These are phyloP conservation scores for Globisporangium orthogonon DNA, from an alignment of 352 stramenopile species.

Conservation along the genomic window DNA sequence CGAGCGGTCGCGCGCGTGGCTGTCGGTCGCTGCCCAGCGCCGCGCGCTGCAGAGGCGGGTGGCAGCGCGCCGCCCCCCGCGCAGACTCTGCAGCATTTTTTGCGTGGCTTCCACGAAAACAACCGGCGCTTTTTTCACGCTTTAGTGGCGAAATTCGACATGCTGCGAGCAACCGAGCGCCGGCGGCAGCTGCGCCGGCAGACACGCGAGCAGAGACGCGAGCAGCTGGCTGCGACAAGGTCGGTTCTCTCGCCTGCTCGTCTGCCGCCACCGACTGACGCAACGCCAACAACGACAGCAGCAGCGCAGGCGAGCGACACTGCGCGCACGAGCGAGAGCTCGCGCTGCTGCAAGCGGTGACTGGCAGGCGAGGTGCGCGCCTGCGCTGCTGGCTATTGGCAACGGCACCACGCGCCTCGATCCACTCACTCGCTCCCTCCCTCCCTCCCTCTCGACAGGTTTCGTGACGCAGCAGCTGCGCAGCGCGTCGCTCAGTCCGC, in stretches of 20 bases:
- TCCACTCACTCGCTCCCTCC: no score
- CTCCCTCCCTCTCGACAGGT: constrained; percentile 20
- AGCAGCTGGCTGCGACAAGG: neutral
- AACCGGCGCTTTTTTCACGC: no score
- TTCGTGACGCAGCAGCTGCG: constrained; percentile 37
- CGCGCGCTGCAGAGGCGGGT: neutral
- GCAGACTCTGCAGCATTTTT: no score
- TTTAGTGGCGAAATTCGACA: no score
- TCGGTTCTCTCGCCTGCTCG: neutral
- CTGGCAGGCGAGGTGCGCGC: constrained; percentile 18
- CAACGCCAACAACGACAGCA: neutral
- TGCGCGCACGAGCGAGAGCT: constrained; percentile 3
- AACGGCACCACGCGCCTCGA: no score
- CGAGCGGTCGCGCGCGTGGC: no score
- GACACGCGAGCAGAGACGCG: neutral
- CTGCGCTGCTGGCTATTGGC: no score
- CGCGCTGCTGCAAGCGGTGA: constrained; percentile 17
- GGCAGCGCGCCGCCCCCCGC: no score
- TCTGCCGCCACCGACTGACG: no score
- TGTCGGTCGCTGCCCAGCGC: neutral
- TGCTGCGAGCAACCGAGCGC: no score
- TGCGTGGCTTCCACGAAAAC: no score
- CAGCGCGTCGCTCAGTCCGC: constrained; percentile 12
- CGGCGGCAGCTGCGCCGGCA: no score
- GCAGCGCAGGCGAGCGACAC: neutral